phyloP scores from a whole-genome alignment of 2,329 filamentous ascomycete species.

The Pezicula carpinea region DNA sequence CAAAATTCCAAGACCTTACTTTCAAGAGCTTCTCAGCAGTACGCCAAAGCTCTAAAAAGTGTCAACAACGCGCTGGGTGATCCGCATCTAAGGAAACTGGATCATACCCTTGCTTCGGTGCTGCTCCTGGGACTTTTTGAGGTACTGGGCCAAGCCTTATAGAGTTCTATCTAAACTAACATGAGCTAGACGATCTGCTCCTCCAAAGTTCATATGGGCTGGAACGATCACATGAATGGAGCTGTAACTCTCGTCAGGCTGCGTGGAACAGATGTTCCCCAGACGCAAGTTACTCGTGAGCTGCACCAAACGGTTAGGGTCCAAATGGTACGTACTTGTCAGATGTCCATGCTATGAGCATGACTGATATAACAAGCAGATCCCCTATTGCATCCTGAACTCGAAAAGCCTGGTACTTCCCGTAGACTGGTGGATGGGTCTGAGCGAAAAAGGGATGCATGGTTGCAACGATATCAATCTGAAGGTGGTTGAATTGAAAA shows the following conservation, averaged over 20 bases:
- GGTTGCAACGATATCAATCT: slow-evolving; percentile 40
- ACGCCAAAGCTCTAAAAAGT: slow-evolving; percentile 45
- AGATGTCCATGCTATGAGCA: neutral
- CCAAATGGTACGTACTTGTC: neutral
- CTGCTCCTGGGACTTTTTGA: slow-evolving; percentile 54
- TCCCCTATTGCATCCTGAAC: slow-evolving; percentile 38
- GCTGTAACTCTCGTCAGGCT: slow-evolving; percentile 53
- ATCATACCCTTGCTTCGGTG: slow-evolving; percentile 51
- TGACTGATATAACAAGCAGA: neutral
- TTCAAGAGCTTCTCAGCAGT: slow-evolving; percentile 41
- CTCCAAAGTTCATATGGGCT: slow-evolving; percentile 49
- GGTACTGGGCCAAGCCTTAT: slow-evolving; percentile 22
- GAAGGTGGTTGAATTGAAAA: slow-evolving; percentile 46
- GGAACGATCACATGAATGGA: slow-evolving; percentile 55
- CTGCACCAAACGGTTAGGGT: neutral
- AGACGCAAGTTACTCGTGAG: neutral
- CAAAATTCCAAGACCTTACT: slow-evolving; percentile 27
- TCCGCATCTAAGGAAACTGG: slow-evolving; percentile 39
- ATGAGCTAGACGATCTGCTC: slow-evolving; percentile 38
- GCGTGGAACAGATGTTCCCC: slow-evolving; percentile 34
- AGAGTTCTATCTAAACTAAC: neutral
- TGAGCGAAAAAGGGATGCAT: slow-evolving; percentile 45
- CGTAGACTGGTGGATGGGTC: slow-evolving; percentile 52
- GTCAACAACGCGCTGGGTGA: slow-evolving; percentile 46
- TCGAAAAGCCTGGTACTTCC: slow-evolving; percentile 47